These are phyloP conservation scores for Aspergillus carbonarius DNA, from an alignment of 2,329 filamentous ascomycete species.

Conservation along the genomic window DNA sequence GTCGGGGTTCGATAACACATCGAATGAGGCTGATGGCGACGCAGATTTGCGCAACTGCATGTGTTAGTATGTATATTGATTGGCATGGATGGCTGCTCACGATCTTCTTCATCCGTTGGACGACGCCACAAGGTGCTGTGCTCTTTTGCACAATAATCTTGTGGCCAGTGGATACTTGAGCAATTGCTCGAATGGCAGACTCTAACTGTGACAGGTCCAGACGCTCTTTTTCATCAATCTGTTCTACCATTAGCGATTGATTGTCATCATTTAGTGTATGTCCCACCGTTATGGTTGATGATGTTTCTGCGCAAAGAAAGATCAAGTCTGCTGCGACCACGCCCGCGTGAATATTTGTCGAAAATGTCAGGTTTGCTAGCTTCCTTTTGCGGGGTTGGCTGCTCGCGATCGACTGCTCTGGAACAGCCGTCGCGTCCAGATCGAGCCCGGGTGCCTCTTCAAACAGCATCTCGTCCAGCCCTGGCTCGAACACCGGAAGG, in stretches of 20 bases:
- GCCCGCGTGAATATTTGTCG: constrained; percentile 17
- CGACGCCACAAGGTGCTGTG: constrained; percentile 17
- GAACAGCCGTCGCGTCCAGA: not conserved
- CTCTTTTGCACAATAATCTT: constrained; percentile 24
- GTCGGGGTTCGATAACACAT: constrained; percentile 22
- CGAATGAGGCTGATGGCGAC: constrained; percentile 18
- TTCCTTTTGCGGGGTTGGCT: constrained; percentile 2
- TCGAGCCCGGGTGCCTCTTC: constrained; percentile 8
- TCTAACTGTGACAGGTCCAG: constrained; percentile 10
- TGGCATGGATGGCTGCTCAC: constrained; percentile 1
- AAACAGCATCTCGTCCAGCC: constrained; percentile 24
- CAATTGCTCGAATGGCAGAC: constrained; percentile 15
- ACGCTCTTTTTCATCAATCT: not conserved
- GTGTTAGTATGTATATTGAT: not conserved
- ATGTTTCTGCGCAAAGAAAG: constrained; percentile 17
- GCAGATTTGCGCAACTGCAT: constrained; percentile 14
- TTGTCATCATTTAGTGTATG: not conserved
- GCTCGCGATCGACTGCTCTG: not conserved
- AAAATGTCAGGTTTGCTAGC: constrained; percentile 21
- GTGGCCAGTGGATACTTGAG: constrained; percentile 16
- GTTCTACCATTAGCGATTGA: not conserved
- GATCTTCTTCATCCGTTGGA: constrained; percentile 17
- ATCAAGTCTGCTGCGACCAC: constrained; percentile 20
- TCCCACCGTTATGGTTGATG: not conserved
- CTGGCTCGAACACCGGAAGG: constrained; percentile 28